Evolutionary conservation across 106 monocot species (phyloP).

Genomic region (Narthecium ossifragum): DNA sequence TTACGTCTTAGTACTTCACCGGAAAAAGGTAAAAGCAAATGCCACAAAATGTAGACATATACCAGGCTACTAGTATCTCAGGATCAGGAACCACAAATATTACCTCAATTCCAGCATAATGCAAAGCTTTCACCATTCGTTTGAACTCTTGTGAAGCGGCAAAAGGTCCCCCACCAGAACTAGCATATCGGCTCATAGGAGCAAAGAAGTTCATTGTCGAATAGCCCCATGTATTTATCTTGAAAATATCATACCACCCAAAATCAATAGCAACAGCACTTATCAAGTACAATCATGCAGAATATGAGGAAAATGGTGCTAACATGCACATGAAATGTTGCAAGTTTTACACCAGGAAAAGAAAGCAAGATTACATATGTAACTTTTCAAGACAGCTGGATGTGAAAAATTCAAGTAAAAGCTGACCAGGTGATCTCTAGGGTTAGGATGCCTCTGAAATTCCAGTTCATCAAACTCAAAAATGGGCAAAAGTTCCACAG

Average conservation of each 20-base stretch:
- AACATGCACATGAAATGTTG: too few species aligned
- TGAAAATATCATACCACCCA: conserved; percentile 4
- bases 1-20: too few species aligned
- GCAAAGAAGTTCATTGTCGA: conserved; percentile 97
- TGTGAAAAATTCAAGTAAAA: not conserved
- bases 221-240: conserved; percentile 99
- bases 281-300: not conserved
- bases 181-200: conserved; percentile 99
- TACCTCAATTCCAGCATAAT: conserved; percentile 96
- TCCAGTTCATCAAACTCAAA: conserved; percentile 99
- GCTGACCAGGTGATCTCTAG: conserved; percentile 90
- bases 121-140: conserved; percentile 92
- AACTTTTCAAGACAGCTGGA: not conserved
- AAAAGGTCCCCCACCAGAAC: conserved; percentile 74
- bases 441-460: conserved; percentile 78
- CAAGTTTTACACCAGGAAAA: not conserved
- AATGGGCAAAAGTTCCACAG: conserved; percentile 85
- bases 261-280: too few species aligned
- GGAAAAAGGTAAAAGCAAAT: too few species aligned
- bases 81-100: too few species aligned
- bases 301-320: not conserved
- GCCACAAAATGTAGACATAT: too few species aligned
- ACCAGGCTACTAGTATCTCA: too few species aligned
- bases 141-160: conserved; percentile 83
- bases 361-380: not conserved